phyloP scores from a whole-genome alignment of 2,329 filamentous ascomycete genomes.

The Emergomyces pasteurianus region DNA sequence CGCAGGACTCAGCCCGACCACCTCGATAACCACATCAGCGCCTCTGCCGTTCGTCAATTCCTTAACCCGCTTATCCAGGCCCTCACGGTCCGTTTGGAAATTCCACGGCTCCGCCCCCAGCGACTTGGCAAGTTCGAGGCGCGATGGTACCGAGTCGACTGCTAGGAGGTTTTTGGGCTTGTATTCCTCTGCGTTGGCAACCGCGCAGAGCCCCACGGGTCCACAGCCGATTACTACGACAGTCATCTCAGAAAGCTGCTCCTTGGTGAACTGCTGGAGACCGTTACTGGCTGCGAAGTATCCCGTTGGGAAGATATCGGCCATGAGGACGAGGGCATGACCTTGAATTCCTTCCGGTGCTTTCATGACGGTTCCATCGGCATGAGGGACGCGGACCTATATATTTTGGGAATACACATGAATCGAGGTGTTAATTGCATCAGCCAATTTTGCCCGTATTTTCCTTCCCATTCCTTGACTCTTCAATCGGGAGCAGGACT shows the following conservation, averaged over 20 bases:
- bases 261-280: conserved; percentile 49
- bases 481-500: conserved; percentile 7
- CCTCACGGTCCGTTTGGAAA: conserved; percentile 54
- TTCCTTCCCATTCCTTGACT: neutral
- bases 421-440: neutral
- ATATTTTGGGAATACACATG: neutral
- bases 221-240: conserved; percentile 78
- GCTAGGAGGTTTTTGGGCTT: conserved; percentile 66
- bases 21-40: conserved; percentile 73
- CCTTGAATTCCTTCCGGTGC: conserved; percentile 61
- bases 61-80: conserved; percentile 55
- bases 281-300: conserved; percentile 75
- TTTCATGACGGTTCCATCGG: conserved; percentile 68
- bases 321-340: conserved; percentile 71
- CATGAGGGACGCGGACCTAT: conserved; percentile 60
- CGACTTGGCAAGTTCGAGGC: conserved; percentile 58
- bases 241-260: conserved; percentile 53
- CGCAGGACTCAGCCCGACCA: conserved; percentile 58
- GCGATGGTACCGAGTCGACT: conserved; percentile 63
- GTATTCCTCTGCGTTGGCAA: conserved; percentile 64
- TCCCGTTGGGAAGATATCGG: conserved; percentile 78
- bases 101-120: conserved; percentile 78
- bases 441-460: neutral
- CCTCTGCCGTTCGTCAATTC: conserved; percentile 68
- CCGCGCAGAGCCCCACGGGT: conserved; percentile 71